Conservation (phyloP, 2,329 filamentous ascomycete species). For the Pyrenophora seminiperda region DNA sequence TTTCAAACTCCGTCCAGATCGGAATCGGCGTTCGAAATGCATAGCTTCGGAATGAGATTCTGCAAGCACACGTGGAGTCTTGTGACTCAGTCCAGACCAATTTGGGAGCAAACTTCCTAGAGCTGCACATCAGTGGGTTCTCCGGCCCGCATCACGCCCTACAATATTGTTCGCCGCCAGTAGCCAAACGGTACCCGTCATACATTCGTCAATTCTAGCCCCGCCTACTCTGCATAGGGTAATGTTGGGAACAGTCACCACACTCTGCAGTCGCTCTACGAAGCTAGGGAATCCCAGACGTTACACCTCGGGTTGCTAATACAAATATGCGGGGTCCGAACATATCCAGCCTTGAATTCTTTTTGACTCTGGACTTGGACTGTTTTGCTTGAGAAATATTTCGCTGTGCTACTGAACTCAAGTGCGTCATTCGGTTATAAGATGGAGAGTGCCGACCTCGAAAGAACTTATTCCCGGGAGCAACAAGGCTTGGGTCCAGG, state of each 20-base stretch:
- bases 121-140: constrained; percentile 1
- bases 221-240: constrained; percentile 16
- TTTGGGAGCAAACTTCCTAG: background rate
- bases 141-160: background rate
- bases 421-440: constrained; percentile 15
- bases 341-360: constrained; percentile 2
- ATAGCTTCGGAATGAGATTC: constrained; percentile 1
- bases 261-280: constrained; percentile 11
- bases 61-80: background rate
- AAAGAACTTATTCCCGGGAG: constrained; percentile 43
- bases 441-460: constrained; percentile 36
- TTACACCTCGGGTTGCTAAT: constrained; percentile 17
- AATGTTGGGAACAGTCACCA: constrained; percentile 15
- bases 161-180: background rate
- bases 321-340: constrained; percentile 9
- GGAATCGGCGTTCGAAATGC: constrained; percentile 11
- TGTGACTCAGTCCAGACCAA: constrained; percentile 1
- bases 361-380: background rate
- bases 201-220: constrained; percentile 15
- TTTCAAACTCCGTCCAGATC: background rate
- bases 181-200: constrained; percentile 12
- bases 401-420: background rate
- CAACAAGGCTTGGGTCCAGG: constrained; percentile 35
- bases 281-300: background rate
- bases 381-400: constrained; percentile 1